These are phyloP conservation scores for Balansia obtecta DNA, from an alignment of 2,329 filamentous ascomycete genomes.

Conservation along the genomic window DNA sequence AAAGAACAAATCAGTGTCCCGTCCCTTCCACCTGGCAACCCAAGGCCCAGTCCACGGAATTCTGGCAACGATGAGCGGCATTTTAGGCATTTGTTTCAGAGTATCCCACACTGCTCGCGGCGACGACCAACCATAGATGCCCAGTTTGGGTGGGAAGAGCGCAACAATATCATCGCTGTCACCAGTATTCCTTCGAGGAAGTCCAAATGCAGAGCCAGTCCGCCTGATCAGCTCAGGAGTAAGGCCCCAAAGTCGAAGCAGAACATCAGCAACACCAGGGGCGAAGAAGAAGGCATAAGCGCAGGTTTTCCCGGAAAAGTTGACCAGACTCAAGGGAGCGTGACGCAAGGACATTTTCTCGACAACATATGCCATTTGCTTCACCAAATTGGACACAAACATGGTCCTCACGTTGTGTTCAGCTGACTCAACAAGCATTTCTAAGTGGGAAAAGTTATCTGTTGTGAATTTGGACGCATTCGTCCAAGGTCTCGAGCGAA, in stretches of 20 bases:
- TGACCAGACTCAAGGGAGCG: constrained; percentile 52
- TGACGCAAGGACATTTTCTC: constrained; percentile 78
- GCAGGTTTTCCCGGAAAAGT: constrained; percentile 81
- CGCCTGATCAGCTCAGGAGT: constrained; percentile 57
- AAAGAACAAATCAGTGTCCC: constrained; percentile 82
- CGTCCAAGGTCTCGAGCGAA: constrained; percentile 33
- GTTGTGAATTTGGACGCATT: constrained; percentile 42
- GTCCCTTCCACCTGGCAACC: constrained; percentile 74
- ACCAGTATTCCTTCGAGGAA: constrained; percentile 41
- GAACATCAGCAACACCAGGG: constrained; percentile 70
- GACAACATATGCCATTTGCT: constrained; percentile 77
- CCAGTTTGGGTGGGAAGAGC: constrained; percentile 56
- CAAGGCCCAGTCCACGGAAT: constrained; percentile 81
- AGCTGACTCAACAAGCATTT: constrained; percentile 50
- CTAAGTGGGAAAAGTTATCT: constrained; percentile 51
- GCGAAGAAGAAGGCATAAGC: constrained; percentile 92
- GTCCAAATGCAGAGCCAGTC: constrained; percentile 54
- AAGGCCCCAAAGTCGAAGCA: constrained; percentile 70
- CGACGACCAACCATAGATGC: constrained; percentile 44
- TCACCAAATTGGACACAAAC: constrained; percentile 69
- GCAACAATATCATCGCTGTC: constrained; percentile 54
- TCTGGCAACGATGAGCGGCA: constrained; percentile 55
- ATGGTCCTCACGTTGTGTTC: constrained; percentile 83
- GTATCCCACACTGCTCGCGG: constrained; percentile 34
- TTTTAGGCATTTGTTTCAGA: constrained; percentile 52